phyloP scores from a whole-genome alignment of 352 stramenopile genomes.

The Globisporangium paddicum region DNA sequence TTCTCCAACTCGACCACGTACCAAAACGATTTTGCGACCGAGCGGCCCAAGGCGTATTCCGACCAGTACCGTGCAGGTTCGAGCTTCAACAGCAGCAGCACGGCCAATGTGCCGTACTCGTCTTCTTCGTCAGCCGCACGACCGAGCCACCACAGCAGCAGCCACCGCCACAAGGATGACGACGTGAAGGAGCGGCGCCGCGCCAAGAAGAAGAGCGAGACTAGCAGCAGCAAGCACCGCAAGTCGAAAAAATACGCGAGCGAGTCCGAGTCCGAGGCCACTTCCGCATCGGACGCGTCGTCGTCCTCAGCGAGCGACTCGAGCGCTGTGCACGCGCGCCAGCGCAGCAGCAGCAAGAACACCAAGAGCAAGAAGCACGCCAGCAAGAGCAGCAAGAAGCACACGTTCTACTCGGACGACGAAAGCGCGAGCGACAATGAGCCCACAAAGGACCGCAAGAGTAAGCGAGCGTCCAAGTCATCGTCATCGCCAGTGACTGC shows the following conservation, averaged over 20 bases:
- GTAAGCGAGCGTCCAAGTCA: slow-evolving; percentile 3
- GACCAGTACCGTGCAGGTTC: slow-evolving; percentile 15
- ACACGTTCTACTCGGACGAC: slow-evolving; percentile 22
- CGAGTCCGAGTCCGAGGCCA: slow-evolving; percentile 11
- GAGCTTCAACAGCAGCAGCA: slow-evolving; percentile 7
- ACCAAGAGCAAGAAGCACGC: slow-evolving; percentile 31
- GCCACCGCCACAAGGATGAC: slow-evolving; percentile 15
- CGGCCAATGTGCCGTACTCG: slow-evolving; percentile 8
- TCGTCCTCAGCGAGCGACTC: slow-evolving; percentile 26
- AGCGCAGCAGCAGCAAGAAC: slow-evolving; percentile 1
- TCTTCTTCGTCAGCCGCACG: slow-evolving; percentile 2
- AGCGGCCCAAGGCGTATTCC: slow-evolving; percentile 51
- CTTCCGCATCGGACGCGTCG: slow-evolving; percentile 15
- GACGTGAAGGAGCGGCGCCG: slow-evolving; percentile 19
- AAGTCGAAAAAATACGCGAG: slow-evolving; percentile 29
- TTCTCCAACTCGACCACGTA: slow-evolving; percentile 23
- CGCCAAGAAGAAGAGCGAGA: slow-evolving; percentile 40
- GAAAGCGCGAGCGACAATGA: slow-evolving; percentile 5
- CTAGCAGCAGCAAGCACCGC: slow-evolving; percentile 32
- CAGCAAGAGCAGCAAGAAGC: slow-evolving; percentile 23
- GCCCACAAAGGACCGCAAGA: slow-evolving; percentile 9
- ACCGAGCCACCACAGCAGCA: slow-evolving; percentile 4
- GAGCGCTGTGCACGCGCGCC: slow-evolving; percentile 2
- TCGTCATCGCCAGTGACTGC: slow-evolving; percentile 5
- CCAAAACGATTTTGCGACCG: slow-evolving; percentile 71